Evolutionary conservation across 2,329 filamentous ascomycete species (phyloP), one percentile per base, ranked within the genome.

Genomic region (Trichoderma atrobrunneum): DNA sequence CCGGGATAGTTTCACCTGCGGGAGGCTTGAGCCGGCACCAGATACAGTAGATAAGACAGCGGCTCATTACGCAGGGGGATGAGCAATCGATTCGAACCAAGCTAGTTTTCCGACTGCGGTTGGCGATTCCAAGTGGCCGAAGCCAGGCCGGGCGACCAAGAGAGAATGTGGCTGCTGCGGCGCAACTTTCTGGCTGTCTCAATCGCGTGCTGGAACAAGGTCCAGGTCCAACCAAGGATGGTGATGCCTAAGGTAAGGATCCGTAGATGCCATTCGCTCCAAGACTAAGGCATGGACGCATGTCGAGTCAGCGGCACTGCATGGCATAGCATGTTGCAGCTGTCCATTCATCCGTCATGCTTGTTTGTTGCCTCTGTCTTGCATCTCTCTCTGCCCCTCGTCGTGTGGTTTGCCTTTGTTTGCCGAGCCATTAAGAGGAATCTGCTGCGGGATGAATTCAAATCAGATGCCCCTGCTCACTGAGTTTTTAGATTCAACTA

Each of bases 61-160:
- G 34, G 32, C 24, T 28, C 34, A 71, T 71, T 71, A 71, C 69
- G 36, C 69, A 66, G 61, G 32, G 34, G n/a, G n/a, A 71, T 71
- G 69, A 71, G 69, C 69, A 71, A 66, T 66, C 4, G 69, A 60
- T 66, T 71, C 28, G 24, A 14, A 12, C n/a, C 48, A 60, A 7
- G 57, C 57, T 60, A n/a, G 64, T 28, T 59, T 39, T 43, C 10
- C 64, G 36, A 32, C 28, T 61, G 32, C 48, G 48, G n/a, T 14
- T 54, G 48, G 36, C 51, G 48, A 60, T 16, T 30, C 24, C 48
- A 21, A 57, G 60, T 57, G 48, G 32, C 43, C 68, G 26, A 64
- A 54, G 39, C 54, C 57, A 61, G 21, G 34, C 68, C 60, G 48
- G n/a, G 57, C 36, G 36, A 28, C 60, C 54, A 36, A 16, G 43